A percentile compares a stretch with the other conserved stretches of the same genome.
Conservation (phyloP, 352 stramenopile species). For the Pythium graminicola region DNA sequence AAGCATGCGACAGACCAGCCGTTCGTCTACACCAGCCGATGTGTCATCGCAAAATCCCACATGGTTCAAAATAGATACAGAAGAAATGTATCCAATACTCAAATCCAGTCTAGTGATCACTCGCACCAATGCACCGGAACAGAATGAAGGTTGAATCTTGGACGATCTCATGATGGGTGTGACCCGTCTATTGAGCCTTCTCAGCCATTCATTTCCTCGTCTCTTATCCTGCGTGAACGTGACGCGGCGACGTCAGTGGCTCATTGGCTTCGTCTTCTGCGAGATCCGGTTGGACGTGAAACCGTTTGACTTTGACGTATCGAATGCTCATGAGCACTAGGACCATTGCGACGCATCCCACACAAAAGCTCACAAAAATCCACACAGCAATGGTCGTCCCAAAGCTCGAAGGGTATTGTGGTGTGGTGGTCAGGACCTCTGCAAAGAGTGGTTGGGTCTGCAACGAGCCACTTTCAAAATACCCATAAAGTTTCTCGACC, state of each 20-base stretch:
- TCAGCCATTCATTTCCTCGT: not conserved
- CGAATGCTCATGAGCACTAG: slow-evolving; percentile 31
- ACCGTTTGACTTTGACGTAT: slow-evolving; percentile 32
- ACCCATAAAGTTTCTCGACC: slow-evolving; percentile 48
- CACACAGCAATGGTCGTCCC: slow-evolving; percentile 48
- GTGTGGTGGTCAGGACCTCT: slow-evolving; percentile 33
- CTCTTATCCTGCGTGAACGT: not conserved
- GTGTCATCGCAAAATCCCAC: slow-evolving; percentile 3
- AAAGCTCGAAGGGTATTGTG: slow-evolving; percentile 34
- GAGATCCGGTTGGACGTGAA: slow-evolving; percentile 35
- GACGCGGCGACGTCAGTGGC: not conserved
- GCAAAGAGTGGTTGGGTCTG: slow-evolving; percentile 38
- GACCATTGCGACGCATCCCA: slow-evolving; percentile 24
- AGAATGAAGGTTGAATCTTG: too few species aligned
- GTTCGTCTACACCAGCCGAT: not conserved
- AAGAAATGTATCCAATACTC: not conserved
- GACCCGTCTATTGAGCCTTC: too few species aligned
- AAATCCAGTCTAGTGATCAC: too few species aligned
- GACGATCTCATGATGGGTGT: too few species aligned
- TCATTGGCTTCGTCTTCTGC: slow-evolving; percentile 8
- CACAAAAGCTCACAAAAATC: slow-evolving; percentile 55
- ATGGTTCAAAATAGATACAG: not conserved
- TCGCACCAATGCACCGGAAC: too few species aligned
- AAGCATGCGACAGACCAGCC: not conserved
- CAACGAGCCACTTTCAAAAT: slow-evolving; percentile 39